Evolutionary conservation across 768 basidiomycete species (phyloP), one percentile per base, ranked within the genome.

Genomic region (Psilocybe subaeruginosa): DNA sequence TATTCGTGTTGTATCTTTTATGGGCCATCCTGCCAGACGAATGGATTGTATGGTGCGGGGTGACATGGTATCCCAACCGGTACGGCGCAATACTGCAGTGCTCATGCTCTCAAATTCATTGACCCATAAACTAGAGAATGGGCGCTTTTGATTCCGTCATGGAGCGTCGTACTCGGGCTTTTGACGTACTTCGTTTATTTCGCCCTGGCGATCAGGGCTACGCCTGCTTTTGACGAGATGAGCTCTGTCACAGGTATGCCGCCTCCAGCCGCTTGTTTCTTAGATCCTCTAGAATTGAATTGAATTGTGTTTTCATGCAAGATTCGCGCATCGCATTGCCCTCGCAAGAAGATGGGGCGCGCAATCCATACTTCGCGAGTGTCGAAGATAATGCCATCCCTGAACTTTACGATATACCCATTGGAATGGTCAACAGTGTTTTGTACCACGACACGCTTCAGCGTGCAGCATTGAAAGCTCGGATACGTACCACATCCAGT

Each of bases 31-130:
- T 92, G 12, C 93, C 93, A 4, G 90, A 93, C 69, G 78, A 81
- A 33, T 87, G 79, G 72, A 87, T 95, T 56, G 55, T 82, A 41
- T 78, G 80, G 76, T 70, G 85, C 8, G 94, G 93, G 8, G 79
- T 95, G 30, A 75, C 81, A 9, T 96, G 93, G 93, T 95, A 94
- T 69, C 94, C 94, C n/a, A 93, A 82, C 69, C 82, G 93, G 93
- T 91, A 58, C 64, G 82, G 66, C 30, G 57, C 43, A 5, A 23
- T 56, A 16, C 17, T 37, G 16, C 9, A n/a, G n/a, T 19, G 17
- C 17, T 57, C 8, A 16, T 4, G 41, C n/a, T 16, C 35, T n/a
- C 2, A 2, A 30, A 29, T 35, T 45, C 48, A 37, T 53, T 60
- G 39, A 56, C 46, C 29, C 7, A 55, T 60, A 50, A 14, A 52